Evolutionary conservation across 2,329 filamentous ascomycete genomes (phyloP), one percentile per base, ranked within the genome.

Genomic region (Clonostachys rosea): DNA sequence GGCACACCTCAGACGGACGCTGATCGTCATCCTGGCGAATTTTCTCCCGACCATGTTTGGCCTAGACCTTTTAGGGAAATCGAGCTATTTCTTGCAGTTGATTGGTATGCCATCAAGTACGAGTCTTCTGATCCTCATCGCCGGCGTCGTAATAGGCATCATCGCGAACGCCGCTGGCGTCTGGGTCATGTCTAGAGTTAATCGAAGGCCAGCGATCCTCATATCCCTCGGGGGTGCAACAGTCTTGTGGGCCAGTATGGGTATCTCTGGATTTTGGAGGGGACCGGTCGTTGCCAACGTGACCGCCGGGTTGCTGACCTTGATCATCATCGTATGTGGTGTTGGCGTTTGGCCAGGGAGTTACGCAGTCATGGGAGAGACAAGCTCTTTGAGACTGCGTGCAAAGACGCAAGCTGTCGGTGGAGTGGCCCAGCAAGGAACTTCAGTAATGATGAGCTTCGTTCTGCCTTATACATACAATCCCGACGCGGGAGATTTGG

Each of bases 1-100:
- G 3, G 54, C 60, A 4, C 69, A 79, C 44, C 58, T 69, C 2
- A 61, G 71, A 5, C 57, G 73, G 17, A 71, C 70, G 0, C 52
- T 68, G 30, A 67, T 74, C 39, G 62, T 68, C 49, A 60, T 66
- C 24, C 70, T 73, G 48, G 67, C 69, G 2, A 68, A 67, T 43
- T 52, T 67, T 5, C 50, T 75, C 6, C 70, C 73, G 2, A 62
- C 66, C 44, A 55, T 75, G 34, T 75, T 75, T 39, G 74, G 74
- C 2, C 59, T 76, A 1, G 61, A 66, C 0, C 60, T 78, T 8
- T 58, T 76, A 1, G 63, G 66, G 2, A 68, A 68, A 42, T 61
- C 64, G 5, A 71, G 65, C 41, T 75, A 75, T 40, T 67, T 66
- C 34, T 49, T 62, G 4, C 54, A 67, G n/a, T 59, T 63, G 37